Evolutionary conservation across 2,329 filamentous ascomycete genomes (phyloP).

Genomic region (Emmonsiellopsis sp.): DNA sequence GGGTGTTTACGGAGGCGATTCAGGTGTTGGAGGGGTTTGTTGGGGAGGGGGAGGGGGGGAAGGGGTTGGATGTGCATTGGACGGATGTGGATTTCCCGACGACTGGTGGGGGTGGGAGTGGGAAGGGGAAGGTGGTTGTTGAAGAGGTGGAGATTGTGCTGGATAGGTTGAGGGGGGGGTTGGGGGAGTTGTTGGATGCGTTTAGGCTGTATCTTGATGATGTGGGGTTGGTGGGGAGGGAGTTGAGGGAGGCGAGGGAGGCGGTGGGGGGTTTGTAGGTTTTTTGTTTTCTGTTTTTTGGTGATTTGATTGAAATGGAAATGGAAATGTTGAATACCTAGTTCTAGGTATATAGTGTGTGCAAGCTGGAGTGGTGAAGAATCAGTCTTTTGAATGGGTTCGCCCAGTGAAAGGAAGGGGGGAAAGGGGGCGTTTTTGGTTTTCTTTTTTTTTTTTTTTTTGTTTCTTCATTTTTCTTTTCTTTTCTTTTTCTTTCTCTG

Average conservation of each 20-base stretch:
- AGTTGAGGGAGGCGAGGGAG: slow-evolving; percentile 66
- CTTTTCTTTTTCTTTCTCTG: background rate
- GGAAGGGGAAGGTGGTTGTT: slow-evolving; percentile 30
- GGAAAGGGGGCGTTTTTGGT: background rate
- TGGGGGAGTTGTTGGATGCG: slow-evolving; percentile 56
- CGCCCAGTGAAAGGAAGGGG: too few relatives aligned
- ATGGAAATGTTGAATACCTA: too few relatives aligned
- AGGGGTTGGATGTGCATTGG: slow-evolving; percentile 59
- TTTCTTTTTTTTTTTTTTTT: background rate
- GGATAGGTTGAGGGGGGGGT: slow-evolving; percentile 53
- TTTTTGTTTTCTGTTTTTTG: background rate
- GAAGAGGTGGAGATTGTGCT: slow-evolving; percentile 64
- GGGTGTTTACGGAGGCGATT: slow-evolving; percentile 61
- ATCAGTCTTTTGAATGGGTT: too few relatives aligned
- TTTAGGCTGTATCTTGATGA: slow-evolving; percentile 69
- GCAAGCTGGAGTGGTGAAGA: too few relatives aligned
- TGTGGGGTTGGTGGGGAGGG: slow-evolving; percentile 59
- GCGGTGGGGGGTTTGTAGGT: slow-evolving; percentile 32
- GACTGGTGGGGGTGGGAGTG: slow-evolving; percentile 18
- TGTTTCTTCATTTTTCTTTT: background rate
- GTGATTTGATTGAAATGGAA: too few relatives aligned
- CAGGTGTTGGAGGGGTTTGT: slow-evolving; percentile 62
- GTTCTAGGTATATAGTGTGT: too few relatives aligned
- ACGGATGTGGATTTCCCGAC: slow-evolving; percentile 56
- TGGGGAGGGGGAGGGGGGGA: slow-evolving; percentile 29